A percentile compares a stretch with the other conserved stretches of the same genome.
Conservation (phyloP, 768 basidiomycete species). For the Podaxis sp. region DNA sequence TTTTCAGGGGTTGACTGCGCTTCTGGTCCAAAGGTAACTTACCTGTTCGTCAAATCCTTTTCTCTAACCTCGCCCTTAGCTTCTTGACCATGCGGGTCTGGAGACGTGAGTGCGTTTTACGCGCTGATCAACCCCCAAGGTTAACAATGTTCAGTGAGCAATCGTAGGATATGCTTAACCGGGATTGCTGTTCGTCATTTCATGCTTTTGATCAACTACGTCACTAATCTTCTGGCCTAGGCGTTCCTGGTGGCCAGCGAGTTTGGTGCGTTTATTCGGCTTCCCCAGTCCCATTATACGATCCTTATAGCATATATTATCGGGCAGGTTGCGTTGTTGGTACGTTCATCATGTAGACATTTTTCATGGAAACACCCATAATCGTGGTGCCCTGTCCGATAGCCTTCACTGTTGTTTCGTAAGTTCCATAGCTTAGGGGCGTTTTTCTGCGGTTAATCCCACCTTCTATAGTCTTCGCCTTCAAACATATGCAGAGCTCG, state of each 20-base stretch:
- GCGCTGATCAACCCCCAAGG: background rate
- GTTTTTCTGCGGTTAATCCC: background rate
- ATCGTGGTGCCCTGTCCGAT: background rate
- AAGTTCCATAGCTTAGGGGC: background rate
- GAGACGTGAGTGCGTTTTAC: constrained; percentile 29
- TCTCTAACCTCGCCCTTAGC: constrained; percentile 17
- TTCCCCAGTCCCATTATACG: background rate
- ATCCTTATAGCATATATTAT: background rate
- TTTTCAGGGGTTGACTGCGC: constrained; percentile 37
- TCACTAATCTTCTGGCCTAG: constrained; percentile 13
- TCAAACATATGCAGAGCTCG: constrained; percentile 29
- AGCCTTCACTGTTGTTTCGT: constrained; percentile 13
- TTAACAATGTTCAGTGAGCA: constrained; percentile 34
- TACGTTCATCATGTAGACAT: constrained; percentile 17
- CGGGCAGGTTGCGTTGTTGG: constrained; percentile 25
- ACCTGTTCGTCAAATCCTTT: background rate
- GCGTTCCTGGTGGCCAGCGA: constrained; percentile 31
- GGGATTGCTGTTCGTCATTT: constrained; percentile 25
- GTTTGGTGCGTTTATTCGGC: constrained; percentile 27
- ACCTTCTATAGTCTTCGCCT: constrained; percentile 22
- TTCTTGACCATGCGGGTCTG: constrained; percentile 44
- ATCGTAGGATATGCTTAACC: constrained; percentile 30
- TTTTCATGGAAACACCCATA: background rate
- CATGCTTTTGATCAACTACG: background rate
- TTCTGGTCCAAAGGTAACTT: constrained; percentile 43